A percentile compares a stretch with the other conserved stretches of the same genome.
These are phyloP conservation scores for Citrullus amarus DNA, from an alignment of 306 rosid genomes.

Conservation along the genomic window DNA sequence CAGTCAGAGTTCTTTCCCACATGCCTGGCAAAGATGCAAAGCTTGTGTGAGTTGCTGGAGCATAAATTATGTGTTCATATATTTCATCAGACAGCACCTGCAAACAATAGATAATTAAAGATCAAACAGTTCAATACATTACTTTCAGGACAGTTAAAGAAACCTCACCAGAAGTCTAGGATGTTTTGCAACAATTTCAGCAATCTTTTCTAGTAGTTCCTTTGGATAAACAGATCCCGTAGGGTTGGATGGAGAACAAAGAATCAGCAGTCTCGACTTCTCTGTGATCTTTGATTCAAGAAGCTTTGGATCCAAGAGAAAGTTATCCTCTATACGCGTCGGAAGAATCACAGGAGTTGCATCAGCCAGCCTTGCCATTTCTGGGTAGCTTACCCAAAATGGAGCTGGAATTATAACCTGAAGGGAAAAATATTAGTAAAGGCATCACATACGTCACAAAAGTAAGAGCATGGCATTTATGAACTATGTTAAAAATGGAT, in stretches of 20 bases:
- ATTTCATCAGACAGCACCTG: conserved; percentile 89
- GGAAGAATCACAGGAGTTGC: conserved; percentile 90
- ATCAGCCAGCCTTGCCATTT: conserved; percentile 89
- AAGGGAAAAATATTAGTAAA: background rate
- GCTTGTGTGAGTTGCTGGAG: conserved; percentile 93
- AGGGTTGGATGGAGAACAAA: conserved; percentile 94
- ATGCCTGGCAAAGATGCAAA: conserved; percentile 95
- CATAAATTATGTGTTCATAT: conserved; percentile 85
- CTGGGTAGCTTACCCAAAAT: conserved; percentile 94
- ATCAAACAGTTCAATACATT: background rate
- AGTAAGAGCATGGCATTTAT: background rate
- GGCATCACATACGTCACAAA: background rate
- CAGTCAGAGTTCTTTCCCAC: conserved; percentile 91
- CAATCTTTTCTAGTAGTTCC: conserved; percentile 68
- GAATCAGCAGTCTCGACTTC: conserved; percentile 69
- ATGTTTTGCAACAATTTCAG: conserved; percentile 75
- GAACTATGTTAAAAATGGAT: background rate
- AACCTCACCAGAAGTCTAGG: conserved; percentile 87
- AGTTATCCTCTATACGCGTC: conserved; percentile 46
- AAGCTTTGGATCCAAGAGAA: conserved; percentile 67
- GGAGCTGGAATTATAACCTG: conserved; percentile 98
- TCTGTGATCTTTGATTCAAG: conserved; percentile 66
- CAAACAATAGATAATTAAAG: conserved; percentile 9
- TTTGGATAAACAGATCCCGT: conserved; percentile 96
- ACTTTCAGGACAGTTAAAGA: background rate